Conservation (phyloP, 1,284 basidiomycete species). For the Phlebopus sp. region DNA sequence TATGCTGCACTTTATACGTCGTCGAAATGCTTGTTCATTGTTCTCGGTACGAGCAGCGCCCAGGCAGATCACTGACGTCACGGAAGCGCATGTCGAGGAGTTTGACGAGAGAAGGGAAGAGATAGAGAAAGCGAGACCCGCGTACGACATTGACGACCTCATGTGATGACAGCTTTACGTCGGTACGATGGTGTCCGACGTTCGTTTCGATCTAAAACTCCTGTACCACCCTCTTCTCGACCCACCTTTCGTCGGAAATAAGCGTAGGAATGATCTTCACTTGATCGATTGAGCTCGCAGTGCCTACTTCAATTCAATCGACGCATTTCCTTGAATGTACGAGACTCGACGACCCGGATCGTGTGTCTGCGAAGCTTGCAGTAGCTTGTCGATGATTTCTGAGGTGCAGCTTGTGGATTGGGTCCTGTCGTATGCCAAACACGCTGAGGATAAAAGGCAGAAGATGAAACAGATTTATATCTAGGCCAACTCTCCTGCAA, state of each 20-base stretch:
- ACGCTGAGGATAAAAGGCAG: background rate
- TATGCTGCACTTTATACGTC: background rate
- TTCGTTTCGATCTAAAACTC: too few relatives aligned
- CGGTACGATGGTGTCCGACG: too few relatives aligned
- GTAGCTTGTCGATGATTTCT: constrained; percentile 9
- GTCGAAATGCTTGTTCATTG: background rate
- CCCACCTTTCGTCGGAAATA: background rate
- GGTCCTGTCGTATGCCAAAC: background rate
- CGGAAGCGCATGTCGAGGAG: background rate
- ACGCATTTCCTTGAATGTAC: constrained; percentile 1
- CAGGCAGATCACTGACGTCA: background rate
- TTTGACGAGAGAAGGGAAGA: background rate
- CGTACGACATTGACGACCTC: background rate
- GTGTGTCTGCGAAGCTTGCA: constrained; percentile 9
- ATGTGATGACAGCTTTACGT: background rate
- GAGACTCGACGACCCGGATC: constrained; percentile 12
- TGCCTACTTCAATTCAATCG: background rate
- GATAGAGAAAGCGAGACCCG: background rate
- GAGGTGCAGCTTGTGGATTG: constrained; percentile 1
- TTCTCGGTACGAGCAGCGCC: background rate
- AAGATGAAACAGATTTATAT: background rate
- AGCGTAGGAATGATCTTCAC: constrained; percentile 3
- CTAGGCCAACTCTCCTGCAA: constrained; percentile 5
- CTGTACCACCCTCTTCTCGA: background rate
- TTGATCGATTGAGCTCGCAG: background rate